Base-by-base conservation (phyloP, 176 grass and related monocot genomes). In the Elymus sibiricus region DNA sequence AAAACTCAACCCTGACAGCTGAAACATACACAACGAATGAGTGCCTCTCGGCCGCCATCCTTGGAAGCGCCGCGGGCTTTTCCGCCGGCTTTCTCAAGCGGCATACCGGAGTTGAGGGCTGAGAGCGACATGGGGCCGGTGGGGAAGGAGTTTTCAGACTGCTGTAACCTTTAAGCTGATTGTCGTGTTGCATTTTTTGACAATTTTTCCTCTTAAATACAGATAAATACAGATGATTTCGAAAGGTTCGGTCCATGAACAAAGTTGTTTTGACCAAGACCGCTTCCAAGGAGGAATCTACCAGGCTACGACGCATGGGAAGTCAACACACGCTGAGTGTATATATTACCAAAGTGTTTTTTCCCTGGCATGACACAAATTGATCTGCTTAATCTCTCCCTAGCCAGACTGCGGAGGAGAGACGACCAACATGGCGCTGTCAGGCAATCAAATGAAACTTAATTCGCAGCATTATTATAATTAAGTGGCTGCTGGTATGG, bases 401-500 rank as follows among this genome's bases (percentile, higher is more conserved):
- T 21, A 32, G 35, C 21, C 13, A 32, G 26, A 28, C 25, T 34
- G 47, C 29, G 7, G 73, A 6, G 64, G 64, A 78, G 64, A 39
- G 27, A 4, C 78, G 80, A 88, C 71, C 74, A 88, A 78, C 37
- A 28, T n/a, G 29, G 80, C 13, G 9, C 27, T 78, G 11, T 83
- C 80, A 77, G 2, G 47, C 27, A 39, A 43, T 49, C 26, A 75
- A 64, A 71, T 47, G 12, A 26, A 39, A 67, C 9, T 58, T 58
- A 58, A 58, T 22, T 3, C 19, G 2, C 11, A 43, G 8, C 2
- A 56, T 6, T 58, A 22, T 3, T 58, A 58, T 58, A 58, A 58
- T 22, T 81, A 72, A 38, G 69, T 81, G 85, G 78, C 6, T 64
- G 77, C 66, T 62, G 55, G 40, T 47, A 40, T 19, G 29, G 69